phyloP scores from a whole-genome alignment of 2,329 filamentous ascomycete species.

The Neonectria sp. region DNA sequence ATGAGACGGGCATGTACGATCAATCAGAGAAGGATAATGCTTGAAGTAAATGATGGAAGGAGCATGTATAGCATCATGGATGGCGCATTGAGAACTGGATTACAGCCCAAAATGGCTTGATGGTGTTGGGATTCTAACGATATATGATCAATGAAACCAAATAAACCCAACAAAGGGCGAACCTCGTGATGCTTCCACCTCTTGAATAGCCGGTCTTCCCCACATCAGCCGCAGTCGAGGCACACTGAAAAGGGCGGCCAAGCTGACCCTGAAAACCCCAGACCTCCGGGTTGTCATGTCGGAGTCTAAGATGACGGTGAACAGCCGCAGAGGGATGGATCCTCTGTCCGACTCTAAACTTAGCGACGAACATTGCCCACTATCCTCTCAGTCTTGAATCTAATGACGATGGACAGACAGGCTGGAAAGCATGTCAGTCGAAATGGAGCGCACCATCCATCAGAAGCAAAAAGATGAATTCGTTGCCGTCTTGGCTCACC shows the following conservation, averaged over 20 bases:
- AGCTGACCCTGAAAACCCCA: background rate
- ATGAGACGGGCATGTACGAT: background rate
- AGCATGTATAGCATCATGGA: background rate
- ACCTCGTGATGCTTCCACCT: background rate
- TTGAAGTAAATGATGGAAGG: background rate
- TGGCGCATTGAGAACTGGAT: background rate
- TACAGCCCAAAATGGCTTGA: background rate
- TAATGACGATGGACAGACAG: too few relatives aligned
- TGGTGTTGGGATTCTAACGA: background rate
- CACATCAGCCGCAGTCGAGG: too few relatives aligned
- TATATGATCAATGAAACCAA: background rate
- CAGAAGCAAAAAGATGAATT: background rate
- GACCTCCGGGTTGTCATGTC: background rate
- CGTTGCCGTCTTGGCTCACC: constrained; percentile 18
- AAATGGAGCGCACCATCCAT: too few relatives aligned
- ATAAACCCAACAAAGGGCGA: background rate
- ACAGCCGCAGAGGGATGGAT: background rate
- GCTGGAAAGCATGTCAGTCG: too few relatives aligned
- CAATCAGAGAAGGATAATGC: background rate
- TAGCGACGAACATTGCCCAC: background rate
- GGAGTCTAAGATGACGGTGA: background rate
- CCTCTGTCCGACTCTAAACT: background rate
- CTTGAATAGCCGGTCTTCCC: background rate
- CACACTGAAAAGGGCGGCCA: too few relatives aligned
- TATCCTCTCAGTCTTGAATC: too few relatives aligned